These are phyloP conservation scores for Tuber aestivum DNA, from an alignment of 495 filamentous ascomycete species.

Conservation along the genomic window DNA sequence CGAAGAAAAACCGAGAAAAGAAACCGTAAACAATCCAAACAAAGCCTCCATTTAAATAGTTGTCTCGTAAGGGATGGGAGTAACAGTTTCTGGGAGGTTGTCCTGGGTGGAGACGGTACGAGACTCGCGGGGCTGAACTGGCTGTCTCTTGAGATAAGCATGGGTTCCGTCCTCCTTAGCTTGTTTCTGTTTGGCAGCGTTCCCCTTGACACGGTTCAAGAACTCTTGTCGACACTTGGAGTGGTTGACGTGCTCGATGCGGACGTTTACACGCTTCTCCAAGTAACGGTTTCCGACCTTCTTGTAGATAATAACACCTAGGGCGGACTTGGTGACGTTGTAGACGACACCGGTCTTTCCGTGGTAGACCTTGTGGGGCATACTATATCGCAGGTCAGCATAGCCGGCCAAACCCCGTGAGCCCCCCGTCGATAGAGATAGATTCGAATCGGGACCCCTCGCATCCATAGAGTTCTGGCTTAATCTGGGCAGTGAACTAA, in stretches of 20 bases:
- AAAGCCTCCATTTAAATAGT: conserved; percentile 65
- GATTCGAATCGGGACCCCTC: conserved; percentile 26
- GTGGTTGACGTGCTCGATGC: conserved; percentile 91
- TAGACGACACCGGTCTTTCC: conserved; percentile 97
- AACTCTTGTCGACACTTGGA: conserved; percentile 94
- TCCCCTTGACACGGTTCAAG: conserved; percentile 90
- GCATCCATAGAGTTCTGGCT: conserved; percentile 37
- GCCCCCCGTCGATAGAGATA: not conserved
- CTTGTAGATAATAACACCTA: conserved; percentile 98
- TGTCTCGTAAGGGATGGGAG: conserved; percentile 92
- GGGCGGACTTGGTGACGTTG: conserved; percentile 92
- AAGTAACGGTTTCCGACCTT: conserved; percentile 95
- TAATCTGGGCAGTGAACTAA: conserved; percentile 50
- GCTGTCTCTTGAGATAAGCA: conserved; percentile 86
- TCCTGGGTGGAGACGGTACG: conserved; percentile 68
- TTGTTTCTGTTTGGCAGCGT: conserved; percentile 82
- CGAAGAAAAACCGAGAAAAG: conserved; percentile 42
- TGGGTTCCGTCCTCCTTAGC: conserved; percentile 82
- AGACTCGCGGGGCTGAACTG: conserved; percentile 69
- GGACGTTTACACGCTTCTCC: conserved; percentile 99
- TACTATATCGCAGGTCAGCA: conserved; percentile 52
- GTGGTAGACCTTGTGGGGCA: conserved; percentile 99
- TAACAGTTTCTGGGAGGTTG: conserved; percentile 82
- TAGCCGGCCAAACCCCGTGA: not conserved
- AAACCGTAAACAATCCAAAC: conserved; percentile 31